Conservation (phyloP, 108 stramenopile genomes). For the Fragilaria crotonensis region DNA sequence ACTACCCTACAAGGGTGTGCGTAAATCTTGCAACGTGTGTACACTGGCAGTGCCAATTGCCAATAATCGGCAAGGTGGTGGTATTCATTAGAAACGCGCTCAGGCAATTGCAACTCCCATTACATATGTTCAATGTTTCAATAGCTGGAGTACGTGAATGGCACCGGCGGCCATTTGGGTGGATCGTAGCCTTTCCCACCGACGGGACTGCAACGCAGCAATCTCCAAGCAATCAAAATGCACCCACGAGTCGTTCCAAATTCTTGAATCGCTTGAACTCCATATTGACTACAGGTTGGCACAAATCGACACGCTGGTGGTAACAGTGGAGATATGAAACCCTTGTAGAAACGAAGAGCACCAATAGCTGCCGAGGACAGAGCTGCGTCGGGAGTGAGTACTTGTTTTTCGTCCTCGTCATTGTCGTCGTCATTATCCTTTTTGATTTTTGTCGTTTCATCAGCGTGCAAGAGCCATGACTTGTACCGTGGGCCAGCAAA, state of each 20-base stretch:
- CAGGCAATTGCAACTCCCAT: too few relatives aligned
- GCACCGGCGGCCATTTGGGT: slow-evolving; percentile 77
- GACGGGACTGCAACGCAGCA: slow-evolving; percentile 73
- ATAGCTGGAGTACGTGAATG: slow-evolving; percentile 65
- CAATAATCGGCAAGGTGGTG: too few relatives aligned
- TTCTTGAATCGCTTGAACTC: slow-evolving; percentile 76
- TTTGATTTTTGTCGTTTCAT: too few relatives aligned
- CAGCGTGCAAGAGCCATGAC: too few relatives aligned
- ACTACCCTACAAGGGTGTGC: too few relatives aligned
- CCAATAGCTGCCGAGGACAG: not conserved
- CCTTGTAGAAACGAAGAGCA: slow-evolving; percentile 67
- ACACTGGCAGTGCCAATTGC: too few relatives aligned
- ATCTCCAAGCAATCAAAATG: slow-evolving; percentile 70
- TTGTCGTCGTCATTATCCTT: slow-evolving; percentile 15
- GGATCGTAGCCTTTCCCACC: slow-evolving; percentile 89
- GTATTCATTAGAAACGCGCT: too few relatives aligned
- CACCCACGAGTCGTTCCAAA: slow-evolving; percentile 72
- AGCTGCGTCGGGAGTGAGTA: not conserved
- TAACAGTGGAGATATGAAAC: slow-evolving; percentile 71
- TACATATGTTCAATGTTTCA: too few relatives aligned
- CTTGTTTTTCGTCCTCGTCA: not conserved
- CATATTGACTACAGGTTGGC: slow-evolving; percentile 84
- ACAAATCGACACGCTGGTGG: slow-evolving; percentile 86
- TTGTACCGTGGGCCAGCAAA: too few relatives aligned
- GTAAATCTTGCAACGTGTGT: too few relatives aligned